Evolutionary conservation across 1,284 basidiomycete species (phyloP), one percentile per base, ranked within the genome.

Genomic region (Trichosporon sp.): DNA sequence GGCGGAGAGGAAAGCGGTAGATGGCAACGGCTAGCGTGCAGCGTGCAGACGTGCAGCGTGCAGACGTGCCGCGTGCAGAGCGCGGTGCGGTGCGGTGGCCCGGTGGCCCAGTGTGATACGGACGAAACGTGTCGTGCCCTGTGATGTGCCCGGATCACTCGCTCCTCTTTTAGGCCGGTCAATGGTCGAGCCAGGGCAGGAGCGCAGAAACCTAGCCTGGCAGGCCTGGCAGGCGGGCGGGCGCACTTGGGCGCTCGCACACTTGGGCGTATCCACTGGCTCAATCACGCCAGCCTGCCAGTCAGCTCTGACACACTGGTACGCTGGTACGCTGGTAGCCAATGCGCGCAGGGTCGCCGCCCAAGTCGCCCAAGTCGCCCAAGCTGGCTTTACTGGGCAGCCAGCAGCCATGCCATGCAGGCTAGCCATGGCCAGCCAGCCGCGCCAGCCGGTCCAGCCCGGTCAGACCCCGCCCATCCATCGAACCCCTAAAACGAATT

Each of bases 51-150:
- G 48, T 54, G 48, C 48, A 11, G 19, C 46, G 35, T 35, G 7
- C 35, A 10, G 35, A 37, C 6, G 35, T 26, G 26, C 26, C 26
- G 26, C 6, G 48, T 8, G 48, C 48, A 51, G 48, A 12, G n/a
- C 48, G 48, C 19, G 16, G n/a, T n/a, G 51, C 19, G 8, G 48
- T 19, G 48, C 48, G 48, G 48, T n/a, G n/a, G n/a, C 19, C 48
- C 48, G 16, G 51, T 3, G 14, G 14, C 31, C 16, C 59, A 63
- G 32, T 35, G 59, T 63, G 32, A 63, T 63, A 35, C 59, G 32
- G 59, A 19, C 59, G 59, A 63, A 63, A 63, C 59, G 59, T 63
- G 59, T 63, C 59, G 59, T 63, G 59, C 59, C 59, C 59, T 63
- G 59, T 63, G 59, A 31, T 26, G 12, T 59, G 59, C 59, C 59